phyloP scores from a whole-genome alignment of 805 yeast species.

The Phaffomyces thermotolerans region DNA sequence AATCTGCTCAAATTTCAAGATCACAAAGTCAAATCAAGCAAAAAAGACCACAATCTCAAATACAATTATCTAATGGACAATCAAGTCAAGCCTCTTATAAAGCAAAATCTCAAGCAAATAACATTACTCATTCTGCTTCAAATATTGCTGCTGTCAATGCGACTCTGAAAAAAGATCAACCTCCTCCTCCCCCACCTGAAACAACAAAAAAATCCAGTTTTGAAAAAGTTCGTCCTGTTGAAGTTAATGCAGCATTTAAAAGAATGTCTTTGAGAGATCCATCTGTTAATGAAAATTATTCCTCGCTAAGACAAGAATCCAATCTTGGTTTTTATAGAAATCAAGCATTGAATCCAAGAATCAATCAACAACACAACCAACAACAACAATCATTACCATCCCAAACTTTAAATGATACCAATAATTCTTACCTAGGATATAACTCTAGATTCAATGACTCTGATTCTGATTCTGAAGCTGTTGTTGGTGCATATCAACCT shows the following conservation, averaged over 20 bases:
- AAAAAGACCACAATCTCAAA: conserved; percentile 2
- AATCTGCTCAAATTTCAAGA: neutral
- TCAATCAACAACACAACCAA: conserved; percentile 11
- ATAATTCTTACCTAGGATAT: conserved; percentile 21
- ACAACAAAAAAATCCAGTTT: conserved; percentile 41
- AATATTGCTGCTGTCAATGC: conserved; percentile 38
- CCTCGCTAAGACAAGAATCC: conserved; percentile 12
- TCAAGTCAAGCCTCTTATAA: neutral
- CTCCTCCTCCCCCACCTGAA: conserved; percentile 18
- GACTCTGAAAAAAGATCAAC: conserved; percentile 42
- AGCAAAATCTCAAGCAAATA: conserved; percentile 2
- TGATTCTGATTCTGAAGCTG: conserved; percentile 45
- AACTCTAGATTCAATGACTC: conserved; percentile 58
- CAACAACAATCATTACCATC: conserved; percentile 2
- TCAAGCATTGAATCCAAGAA: conserved; percentile 14
- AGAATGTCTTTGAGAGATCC: conserved; percentile 30
- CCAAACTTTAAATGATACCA: neutral
- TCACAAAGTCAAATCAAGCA: neutral
- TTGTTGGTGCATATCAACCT: conserved; percentile 14
- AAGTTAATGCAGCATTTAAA: conserved; percentile 30
- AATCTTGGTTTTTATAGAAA: conserved; percentile 22
- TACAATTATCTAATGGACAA: neutral
- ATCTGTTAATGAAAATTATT: conserved; percentile 13
- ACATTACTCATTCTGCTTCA: conserved; percentile 11
- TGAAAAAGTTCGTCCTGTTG: conserved; percentile 36